phyloP scores from a whole-genome alignment of 352 stramenopile species.

The Phytopythium ostracodes region DNA sequence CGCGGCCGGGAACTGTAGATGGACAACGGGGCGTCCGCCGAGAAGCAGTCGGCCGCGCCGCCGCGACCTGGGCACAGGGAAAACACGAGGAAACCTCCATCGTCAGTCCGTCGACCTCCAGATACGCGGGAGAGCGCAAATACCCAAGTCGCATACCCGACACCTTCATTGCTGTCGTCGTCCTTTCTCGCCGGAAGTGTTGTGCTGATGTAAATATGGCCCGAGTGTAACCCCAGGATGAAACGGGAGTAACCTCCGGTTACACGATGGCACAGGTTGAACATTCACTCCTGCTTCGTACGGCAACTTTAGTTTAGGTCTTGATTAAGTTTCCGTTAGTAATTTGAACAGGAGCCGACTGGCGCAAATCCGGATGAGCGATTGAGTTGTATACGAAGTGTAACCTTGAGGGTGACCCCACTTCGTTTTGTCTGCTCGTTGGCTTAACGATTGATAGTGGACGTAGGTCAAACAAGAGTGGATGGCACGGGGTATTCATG shows the following conservation, averaged over 20 bases:
- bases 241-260: neutral
- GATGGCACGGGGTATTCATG: neutral
- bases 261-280: neutral
- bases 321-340: neutral
- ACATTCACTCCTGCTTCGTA: neutral
- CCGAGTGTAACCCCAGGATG: neutral
- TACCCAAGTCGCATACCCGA: neutral
- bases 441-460: neutral
- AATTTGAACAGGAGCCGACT: conserved; percentile 1
- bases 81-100: neutral
- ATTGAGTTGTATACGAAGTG: conserved; percentile 1
- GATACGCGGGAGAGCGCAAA: neutral
- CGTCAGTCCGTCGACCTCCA: neutral
- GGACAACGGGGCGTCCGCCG: conserved; percentile 4
- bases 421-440: neutral
- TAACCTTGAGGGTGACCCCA: neutral
- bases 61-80: neutral
- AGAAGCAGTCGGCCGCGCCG: neutral
- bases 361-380: neutral
- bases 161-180: neutral
- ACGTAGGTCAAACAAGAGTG: neutral
- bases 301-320: neutral
- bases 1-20: neutral
- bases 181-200: neutral
- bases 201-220: neutral